phyloP scores from a whole-genome alignment of 2,329 filamentous ascomycete species.

The Aureobasidium sp. region DNA sequence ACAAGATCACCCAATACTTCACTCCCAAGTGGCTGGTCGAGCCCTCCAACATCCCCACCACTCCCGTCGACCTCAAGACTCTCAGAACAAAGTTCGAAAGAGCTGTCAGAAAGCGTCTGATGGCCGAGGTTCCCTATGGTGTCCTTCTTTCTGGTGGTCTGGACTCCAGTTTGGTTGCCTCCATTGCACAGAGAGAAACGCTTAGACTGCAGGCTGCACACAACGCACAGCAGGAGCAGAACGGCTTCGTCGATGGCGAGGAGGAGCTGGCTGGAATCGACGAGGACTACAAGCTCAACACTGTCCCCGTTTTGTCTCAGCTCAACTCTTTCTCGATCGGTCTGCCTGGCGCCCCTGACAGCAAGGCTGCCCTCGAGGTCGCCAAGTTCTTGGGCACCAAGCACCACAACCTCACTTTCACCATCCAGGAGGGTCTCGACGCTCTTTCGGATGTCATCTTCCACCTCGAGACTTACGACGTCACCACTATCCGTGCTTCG shows the following conservation, averaged over 20 bases:
- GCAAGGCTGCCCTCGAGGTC: conserved; percentile 82
- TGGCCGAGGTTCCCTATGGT: conserved; percentile 98
- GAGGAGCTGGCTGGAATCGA: conserved; percentile 88
- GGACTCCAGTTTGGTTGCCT: conserved; percentile 88
- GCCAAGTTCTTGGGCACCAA: conserved; percentile 95
- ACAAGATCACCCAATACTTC: conserved; percentile 78
- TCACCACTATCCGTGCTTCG: conserved; percentile 95
- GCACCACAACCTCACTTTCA: conserved; percentile 98
- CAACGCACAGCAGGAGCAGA: conserved; percentile 35
- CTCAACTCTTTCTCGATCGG: conserved; percentile 99
- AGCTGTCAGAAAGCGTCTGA: conserved; percentile 89
- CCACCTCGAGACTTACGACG: conserved; percentile 95
- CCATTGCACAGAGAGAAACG: conserved; percentile 92
- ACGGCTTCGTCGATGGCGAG: conserved; percentile 46
- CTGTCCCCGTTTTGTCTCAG: conserved; percentile 83
- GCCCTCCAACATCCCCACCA: conserved; percentile 64
- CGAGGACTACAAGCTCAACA: conserved; percentile 80
- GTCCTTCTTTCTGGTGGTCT: conserved; percentile 91
- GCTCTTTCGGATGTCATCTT: conserved; percentile 96
- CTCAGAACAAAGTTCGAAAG: conserved; percentile 78
- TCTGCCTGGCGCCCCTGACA: conserved; percentile 85
- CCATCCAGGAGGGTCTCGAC: conserved; percentile 92
- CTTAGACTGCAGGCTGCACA: conserved; percentile 54
- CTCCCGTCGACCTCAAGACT: conserved; percentile 72
- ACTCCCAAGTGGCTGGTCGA: conserved; percentile 85